A percentile compares a stretch with the other conserved stretches of the same genome.
phyloP scores from a whole-genome alignment of 495 filamentous ascomycete species.

The Cenococcum geophilum region DNA sequence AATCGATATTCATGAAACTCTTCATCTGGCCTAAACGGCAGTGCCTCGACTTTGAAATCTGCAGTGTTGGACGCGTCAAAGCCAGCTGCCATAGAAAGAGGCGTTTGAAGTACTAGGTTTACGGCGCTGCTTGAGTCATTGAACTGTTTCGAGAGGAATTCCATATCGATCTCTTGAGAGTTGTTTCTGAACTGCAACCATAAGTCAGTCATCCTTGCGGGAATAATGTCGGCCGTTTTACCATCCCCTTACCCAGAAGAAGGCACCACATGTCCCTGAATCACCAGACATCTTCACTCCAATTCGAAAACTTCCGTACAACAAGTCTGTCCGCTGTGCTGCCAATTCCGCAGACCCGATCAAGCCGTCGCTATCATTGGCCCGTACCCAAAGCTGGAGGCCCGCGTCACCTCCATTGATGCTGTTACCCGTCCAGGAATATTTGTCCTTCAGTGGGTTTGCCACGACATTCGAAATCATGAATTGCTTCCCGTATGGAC shows the following conservation, averaged over 20 bases:
- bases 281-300: constrained; percentile 55
- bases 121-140: constrained; percentile 44
- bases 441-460: constrained; percentile 43
- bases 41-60: constrained; percentile 47
- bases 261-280: constrained; percentile 65
- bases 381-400: constrained; percentile 54
- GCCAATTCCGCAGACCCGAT: constrained; percentile 57
- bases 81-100: constrained; percentile 47
- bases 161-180: constrained; percentile 74
- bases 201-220: background rate
- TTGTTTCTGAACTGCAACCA: constrained; percentile 60
- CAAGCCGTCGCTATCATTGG: constrained; percentile 43
- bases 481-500: constrained; percentile 61
- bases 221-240: background rate
- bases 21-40: constrained; percentile 56
- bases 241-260: constrained; percentile 60
- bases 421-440: constrained; percentile 39
- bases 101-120: constrained; percentile 67
- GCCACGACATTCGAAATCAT: constrained; percentile 48
- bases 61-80: constrained; percentile 52
- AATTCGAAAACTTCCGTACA: constrained; percentile 60
- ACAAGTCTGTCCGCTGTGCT: constrained; percentile 51
- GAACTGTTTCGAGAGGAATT: constrained; percentile 61
- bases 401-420: constrained; percentile 49
- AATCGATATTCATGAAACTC: constrained; percentile 71